Conservation (phyloP, 768 basidiomycete species). For the Rhizopogon vulgaris region DNA sequence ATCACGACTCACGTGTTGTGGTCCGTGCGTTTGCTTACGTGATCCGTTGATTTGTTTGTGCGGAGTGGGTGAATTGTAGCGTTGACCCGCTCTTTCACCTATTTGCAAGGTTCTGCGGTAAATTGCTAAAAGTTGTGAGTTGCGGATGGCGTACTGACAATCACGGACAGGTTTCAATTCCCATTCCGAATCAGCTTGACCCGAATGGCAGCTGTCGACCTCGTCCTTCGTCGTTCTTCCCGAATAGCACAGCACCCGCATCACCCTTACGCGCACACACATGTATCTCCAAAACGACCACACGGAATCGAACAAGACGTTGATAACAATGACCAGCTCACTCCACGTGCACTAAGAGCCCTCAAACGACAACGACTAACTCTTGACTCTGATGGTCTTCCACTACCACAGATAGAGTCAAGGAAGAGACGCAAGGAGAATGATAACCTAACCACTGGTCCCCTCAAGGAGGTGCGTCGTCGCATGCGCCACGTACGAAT, state of each 20-base stretch:
- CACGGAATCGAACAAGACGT: background rate
- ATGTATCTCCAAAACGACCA: background rate
- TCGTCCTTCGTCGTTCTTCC: background rate
- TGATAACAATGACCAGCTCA: constrained; percentile 26
- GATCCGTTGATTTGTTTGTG: background rate
- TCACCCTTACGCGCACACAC: background rate
- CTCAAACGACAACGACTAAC: constrained; percentile 28
- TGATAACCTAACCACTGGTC: background rate
- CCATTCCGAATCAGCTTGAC: too few species aligned
- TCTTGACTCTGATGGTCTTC: constrained; percentile 23
- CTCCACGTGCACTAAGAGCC: constrained; percentile 27
- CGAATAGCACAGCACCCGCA: constrained; percentile 3
- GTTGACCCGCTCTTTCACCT: too few species aligned
- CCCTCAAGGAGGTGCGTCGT: constrained; percentile 3
- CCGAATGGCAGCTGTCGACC: background rate
- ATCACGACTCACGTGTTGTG: background rate
- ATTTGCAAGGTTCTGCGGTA: too few species aligned
- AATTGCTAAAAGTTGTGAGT: too few species aligned
- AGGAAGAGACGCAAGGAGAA: constrained; percentile 20
- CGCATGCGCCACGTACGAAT: background rate
- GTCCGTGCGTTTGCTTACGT: background rate
- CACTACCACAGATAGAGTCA: constrained; percentile 6
- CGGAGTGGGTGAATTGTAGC: background rate
- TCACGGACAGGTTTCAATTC: background rate
- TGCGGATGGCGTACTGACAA: too few species aligned